A percentile compares a stretch with the other conserved stretches of the same genome.
phyloP scores from a whole-genome alignment of 2,329 filamentous ascomycete genomes.

The Penicillium fuscoglaucum region DNA sequence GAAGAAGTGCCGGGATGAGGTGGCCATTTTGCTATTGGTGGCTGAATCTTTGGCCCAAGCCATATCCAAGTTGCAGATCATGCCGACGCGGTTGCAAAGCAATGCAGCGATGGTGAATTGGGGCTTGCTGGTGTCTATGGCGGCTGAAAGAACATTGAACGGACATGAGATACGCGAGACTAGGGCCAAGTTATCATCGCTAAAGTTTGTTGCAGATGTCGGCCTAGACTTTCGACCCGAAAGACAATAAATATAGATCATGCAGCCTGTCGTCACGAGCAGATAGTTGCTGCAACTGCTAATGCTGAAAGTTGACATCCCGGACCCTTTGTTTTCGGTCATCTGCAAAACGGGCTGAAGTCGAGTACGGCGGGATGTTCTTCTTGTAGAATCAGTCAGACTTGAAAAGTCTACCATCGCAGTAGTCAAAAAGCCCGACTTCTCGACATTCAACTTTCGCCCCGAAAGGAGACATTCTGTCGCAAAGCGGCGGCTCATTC shows the following conservation, averaged over 20 bases:
- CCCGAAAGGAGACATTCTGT: conserved; percentile 52
- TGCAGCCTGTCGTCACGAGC: conserved; percentile 54
- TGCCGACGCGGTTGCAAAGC: conserved; percentile 60
- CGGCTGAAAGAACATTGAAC: conserved; percentile 57
- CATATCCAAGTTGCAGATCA: conserved; percentile 58
- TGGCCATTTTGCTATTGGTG: conserved; percentile 30
- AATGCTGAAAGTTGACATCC: conserved; percentile 49
- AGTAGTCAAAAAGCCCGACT: conserved; percentile 41
- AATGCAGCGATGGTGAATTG: conserved; percentile 59
- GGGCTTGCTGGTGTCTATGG: conserved; percentile 62
- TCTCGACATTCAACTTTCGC: conserved; percentile 32
- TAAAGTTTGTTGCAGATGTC: conserved; percentile 28
- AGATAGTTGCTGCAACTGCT: conserved; percentile 62
- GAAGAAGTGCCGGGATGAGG: conserved; percentile 45
- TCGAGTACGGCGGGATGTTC: conserved; percentile 10
- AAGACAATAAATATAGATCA: conserved; percentile 59
- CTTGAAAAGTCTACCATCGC: conserved; percentile 32
- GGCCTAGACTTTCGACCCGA: conserved; percentile 18
- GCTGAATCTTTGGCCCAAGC: conserved; percentile 1
- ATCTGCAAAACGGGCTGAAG: conserved; percentile 21
- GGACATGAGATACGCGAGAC: conserved; percentile 59
- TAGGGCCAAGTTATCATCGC: conserved; percentile 42
- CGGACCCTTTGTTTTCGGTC: conserved; percentile 4
- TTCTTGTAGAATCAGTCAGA: conserved; percentile 20
- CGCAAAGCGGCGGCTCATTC: conserved; percentile 50